A percentile compares a stretch with the other conserved stretches of the same genome.
Conservation (phyloP, 2,329 filamentous ascomycete genomes). For the Fusarium denticulatum region DNA sequence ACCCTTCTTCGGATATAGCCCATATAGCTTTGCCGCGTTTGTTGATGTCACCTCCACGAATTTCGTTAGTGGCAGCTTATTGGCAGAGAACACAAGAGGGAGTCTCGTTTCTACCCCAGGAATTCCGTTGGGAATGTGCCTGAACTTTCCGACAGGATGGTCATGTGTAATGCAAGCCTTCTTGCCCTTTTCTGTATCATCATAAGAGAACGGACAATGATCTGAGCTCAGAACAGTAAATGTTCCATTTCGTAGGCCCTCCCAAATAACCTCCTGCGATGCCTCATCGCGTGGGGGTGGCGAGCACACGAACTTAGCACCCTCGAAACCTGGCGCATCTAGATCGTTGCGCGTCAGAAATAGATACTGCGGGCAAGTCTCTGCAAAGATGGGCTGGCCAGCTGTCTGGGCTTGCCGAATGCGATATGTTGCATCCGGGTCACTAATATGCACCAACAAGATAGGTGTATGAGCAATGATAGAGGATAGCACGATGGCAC, state of each 20-base stretch:
- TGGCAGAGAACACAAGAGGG: background rate
- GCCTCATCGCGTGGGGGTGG: background rate
- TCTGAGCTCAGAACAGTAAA: background rate
- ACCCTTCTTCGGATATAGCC: background rate
- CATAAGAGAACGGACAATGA: background rate
- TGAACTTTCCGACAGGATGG: background rate
- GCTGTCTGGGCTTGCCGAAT: background rate
- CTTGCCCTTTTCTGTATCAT: background rate
- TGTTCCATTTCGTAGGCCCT: background rate
- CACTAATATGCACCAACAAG: background rate
- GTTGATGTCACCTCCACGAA: background rate
- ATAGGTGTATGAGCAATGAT: background rate
- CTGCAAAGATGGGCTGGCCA: background rate
- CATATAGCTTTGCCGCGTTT: background rate
- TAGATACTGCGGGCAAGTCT: background rate
- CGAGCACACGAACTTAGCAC: background rate
- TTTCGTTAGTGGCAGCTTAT: background rate
- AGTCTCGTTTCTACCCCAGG: background rate
- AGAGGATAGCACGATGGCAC: background rate
- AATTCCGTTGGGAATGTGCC: background rate
- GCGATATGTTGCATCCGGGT: background rate
- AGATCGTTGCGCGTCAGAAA: background rate
- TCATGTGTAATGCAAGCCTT: background rate
- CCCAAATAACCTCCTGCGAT: background rate
- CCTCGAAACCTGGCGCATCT: background rate